Evolutionary conservation across 768 basidiomycete species (phyloP).

Genomic region (Suillus tomentosus): DNA sequence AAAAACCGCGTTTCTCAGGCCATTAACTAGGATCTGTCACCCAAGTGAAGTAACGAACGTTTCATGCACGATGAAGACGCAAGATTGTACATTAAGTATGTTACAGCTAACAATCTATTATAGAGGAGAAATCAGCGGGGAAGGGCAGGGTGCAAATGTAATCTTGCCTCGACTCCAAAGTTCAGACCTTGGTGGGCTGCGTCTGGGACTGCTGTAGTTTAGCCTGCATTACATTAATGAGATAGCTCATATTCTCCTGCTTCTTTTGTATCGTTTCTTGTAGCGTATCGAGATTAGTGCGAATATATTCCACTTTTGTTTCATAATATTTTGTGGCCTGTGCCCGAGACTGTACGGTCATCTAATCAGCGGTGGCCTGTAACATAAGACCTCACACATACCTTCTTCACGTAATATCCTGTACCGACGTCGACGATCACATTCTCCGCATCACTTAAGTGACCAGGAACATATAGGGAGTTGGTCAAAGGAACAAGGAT

Average conservation of each 20-base stretch:
- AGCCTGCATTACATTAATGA: slow-evolving; percentile 73
- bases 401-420: slow-evolving; percentile 96
- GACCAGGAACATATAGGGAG: slow-evolving; percentile 94
- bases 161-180: slow-evolving; percentile 3
- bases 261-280: slow-evolving; percentile 91
- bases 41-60: not conserved
- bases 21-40: not conserved
- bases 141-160: not conserved
- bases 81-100: not conserved
- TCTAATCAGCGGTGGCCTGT: not conserved
- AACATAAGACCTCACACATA: slow-evolving; percentile 31
- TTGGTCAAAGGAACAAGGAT: slow-evolving; percentile 92
- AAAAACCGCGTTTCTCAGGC: not conserved
- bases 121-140: not conserved
- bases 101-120: not conserved
- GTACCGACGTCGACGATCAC: slow-evolving; percentile 97
- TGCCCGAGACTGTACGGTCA: slow-evolving; percentile 63
- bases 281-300: slow-evolving; percentile 78
- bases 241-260: slow-evolving; percentile 81
- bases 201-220: slow-evolving; percentile 44
- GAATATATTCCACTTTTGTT: slow-evolving; percentile 79
- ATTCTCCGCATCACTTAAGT: slow-evolving; percentile 76
- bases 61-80: not conserved
- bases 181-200: slow-evolving; percentile 1
- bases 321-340: slow-evolving; percentile 84